These are phyloP conservation scores for Bjerkandera adusta DNA, from an alignment of 1,284 basidiomycete species.

Conservation along the genomic window DNA sequence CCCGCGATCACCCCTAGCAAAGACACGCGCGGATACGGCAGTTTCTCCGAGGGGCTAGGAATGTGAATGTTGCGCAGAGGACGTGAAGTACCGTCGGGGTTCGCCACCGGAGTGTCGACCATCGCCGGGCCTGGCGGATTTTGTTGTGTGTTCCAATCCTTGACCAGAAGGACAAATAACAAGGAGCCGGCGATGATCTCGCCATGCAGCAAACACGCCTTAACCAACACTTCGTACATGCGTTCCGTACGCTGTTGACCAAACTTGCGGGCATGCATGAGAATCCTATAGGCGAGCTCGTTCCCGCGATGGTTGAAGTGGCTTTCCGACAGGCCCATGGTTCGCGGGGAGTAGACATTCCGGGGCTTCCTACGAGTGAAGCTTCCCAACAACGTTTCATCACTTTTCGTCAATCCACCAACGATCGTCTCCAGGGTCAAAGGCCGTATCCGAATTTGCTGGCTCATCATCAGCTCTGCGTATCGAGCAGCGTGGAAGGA, in stretches of 20 bases:
- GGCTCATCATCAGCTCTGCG: conserved; percentile 48
- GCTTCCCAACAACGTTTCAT: conserved; percentile 8
- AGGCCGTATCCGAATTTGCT: conserved; percentile 45
- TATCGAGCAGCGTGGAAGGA: conserved; percentile 46
- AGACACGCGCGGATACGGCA: conserved; percentile 17
- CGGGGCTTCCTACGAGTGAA: not conserved
- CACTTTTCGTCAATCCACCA: conserved; percentile 27
- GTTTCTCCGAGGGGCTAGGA: no score
- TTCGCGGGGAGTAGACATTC: not conserved
- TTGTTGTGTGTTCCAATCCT: conserved; percentile 54
- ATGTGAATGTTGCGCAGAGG: no score
- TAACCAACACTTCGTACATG: conserved; percentile 61
- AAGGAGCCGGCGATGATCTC: conserved; percentile 72
- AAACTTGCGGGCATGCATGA: conserved; percentile 51
- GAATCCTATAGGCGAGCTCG: conserved; percentile 50
- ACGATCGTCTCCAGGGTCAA: conserved; percentile 49
- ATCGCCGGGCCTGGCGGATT: no score
- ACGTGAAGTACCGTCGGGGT: no score
- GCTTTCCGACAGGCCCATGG: conserved; percentile 24
- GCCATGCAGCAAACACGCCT: conserved; percentile 67
- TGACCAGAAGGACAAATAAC: conserved; percentile 61
- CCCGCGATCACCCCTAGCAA: conserved; percentile 19
- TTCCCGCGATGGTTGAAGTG: conserved; percentile 36
- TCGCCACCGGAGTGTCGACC: no score
- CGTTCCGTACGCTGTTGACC: conserved; percentile 51